These are phyloP conservation scores for Phytophthora ramorum DNA, from an alignment of 352 stramenopile species.

Conservation along the genomic window DNA sequence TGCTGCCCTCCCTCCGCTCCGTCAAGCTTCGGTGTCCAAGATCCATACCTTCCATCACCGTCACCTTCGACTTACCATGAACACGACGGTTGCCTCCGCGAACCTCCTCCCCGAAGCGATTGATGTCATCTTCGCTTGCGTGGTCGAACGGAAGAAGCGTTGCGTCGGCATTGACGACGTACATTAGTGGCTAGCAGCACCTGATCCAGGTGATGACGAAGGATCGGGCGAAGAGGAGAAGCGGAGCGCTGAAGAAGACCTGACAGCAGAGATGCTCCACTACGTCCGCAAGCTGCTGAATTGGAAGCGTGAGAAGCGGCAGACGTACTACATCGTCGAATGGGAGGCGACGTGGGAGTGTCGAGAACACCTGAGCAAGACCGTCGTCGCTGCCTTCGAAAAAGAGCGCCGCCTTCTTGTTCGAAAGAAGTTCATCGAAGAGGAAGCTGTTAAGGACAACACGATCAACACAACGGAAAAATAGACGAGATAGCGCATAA, in stretches of 20 bases:
- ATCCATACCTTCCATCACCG: no score
- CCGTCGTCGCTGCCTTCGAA: no score
- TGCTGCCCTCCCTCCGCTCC: no score
- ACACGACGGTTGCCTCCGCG: not conserved
- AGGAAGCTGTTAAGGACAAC: no score
- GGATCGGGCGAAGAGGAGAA: not conserved
- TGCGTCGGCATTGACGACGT: not conserved
- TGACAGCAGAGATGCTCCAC: not conserved
- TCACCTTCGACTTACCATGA: slow-evolving; percentile 22
- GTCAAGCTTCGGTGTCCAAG: no score
- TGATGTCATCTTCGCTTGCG: slow-evolving; percentile 3
- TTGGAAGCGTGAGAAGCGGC: not conserved
- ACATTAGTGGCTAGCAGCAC: not conserved
- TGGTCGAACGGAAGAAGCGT: not conserved
- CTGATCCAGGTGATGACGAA: not conserved
- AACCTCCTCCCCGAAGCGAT: slow-evolving; percentile 8
- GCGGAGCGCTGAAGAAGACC: no score
- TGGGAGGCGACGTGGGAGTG: slow-evolving; percentile 29
- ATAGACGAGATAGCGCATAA: slow-evolving; percentile 1
- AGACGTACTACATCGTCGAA: slow-evolving; percentile 30
- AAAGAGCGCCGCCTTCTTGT: no score
- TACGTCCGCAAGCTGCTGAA: slow-evolving; percentile 1
- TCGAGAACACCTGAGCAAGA: slow-evolving; percentile 1
- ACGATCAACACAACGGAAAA: slow-evolving; percentile 18
- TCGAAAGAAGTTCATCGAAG: no score